A percentile compares a stretch with the other conserved stretches of the same genome.
These are phyloP conservation scores for Trichoderma hamatum DNA, from an alignment of 2,329 filamentous ascomycete genomes.

Conservation along the genomic window DNA sequence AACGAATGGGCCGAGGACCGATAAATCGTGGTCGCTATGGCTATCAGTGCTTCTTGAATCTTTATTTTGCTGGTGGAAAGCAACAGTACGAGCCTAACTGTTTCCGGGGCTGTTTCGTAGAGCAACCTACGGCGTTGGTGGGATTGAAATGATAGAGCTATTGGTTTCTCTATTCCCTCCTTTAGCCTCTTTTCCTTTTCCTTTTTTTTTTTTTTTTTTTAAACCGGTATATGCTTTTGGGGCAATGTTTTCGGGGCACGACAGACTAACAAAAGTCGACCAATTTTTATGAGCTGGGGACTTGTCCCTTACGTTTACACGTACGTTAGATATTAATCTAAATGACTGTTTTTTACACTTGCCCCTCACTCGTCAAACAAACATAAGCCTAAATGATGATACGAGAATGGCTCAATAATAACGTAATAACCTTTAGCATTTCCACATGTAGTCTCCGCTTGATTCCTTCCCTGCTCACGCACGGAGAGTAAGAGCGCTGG, in stretches of 20 bases:
- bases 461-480: background rate
- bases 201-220: background rate
- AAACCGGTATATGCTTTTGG: conserved; percentile 15
- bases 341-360: background rate
- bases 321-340: background rate
- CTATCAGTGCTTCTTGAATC: background rate
- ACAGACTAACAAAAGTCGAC: conserved; percentile 6
- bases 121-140: conserved; percentile 31
- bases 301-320: background rate
- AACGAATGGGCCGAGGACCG: conserved; percentile 91
- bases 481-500: background rate
- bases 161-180: conserved; percentile 19
- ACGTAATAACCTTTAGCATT: background rate
- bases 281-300: conserved; percentile 7
- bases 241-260: conserved; percentile 13
- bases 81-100: conserved; percentile 6
- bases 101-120: conserved; percentile 19
- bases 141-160: conserved; percentile 28
- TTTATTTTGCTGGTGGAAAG: background rate
- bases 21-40: conserved; percentile 43
- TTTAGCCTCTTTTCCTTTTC: background rate
- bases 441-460: background rate
- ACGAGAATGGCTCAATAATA: background rate
- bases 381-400: background rate
- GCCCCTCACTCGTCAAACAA: background rate